Percentiles rank a stretch among this genome's conserved stretches.
Evolutionary conservation across 2,329 filamentous ascomycete genomes (phyloP).

Genomic region (Anthostomella pinea): DNA sequence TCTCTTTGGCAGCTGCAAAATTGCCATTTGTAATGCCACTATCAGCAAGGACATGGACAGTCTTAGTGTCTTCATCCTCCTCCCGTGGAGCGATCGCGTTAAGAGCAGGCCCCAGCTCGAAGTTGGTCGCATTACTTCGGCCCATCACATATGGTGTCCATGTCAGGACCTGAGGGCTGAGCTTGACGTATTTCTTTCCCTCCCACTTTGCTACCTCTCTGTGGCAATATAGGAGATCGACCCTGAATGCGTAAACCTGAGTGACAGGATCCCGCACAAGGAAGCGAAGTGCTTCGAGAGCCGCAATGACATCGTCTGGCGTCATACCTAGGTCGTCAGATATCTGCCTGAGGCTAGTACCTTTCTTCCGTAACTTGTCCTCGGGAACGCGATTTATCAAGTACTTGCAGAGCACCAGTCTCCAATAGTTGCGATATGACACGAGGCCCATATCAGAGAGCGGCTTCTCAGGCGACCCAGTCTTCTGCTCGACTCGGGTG

Average conservation of each 20-base stretch:
- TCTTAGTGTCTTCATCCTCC: conserved; percentile 56
- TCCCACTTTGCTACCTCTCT: conserved; percentile 90
- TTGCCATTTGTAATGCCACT: conserved; percentile 32
- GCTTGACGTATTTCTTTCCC: conserved; percentile 78
- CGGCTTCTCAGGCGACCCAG: conserved; percentile 94
- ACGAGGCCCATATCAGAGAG: conserved; percentile 97
- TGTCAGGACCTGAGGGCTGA: conserved; percentile 76
- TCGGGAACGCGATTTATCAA: conserved; percentile 57
- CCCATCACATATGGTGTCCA: conserved; percentile 99
- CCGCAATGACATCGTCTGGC: conserved; percentile 91
- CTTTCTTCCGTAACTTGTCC: conserved; percentile 39
- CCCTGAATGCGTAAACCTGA: conserved; percentile 81
- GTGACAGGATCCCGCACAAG: conserved; percentile 88
- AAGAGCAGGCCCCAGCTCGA: conserved; percentile 76
- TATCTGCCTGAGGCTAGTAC: conserved; percentile 63
- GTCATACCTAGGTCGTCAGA: conserved; percentile 94
- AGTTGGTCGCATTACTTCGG: conserved; percentile 74
- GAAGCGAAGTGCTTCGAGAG: conserved; percentile 83
- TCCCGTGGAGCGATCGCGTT: conserved; percentile 86
- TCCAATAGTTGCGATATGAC: conserved; percentile 97
- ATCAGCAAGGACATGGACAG: conserved; percentile 30
- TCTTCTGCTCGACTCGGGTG: conserved; percentile 88
- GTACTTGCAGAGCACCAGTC: conserved; percentile 81
- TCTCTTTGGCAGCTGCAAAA: conserved; percentile 21
- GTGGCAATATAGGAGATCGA: conserved; percentile 81